Conservation (phyloP, 768 basidiomycete species). For the Phylloporus sp. region DNA sequence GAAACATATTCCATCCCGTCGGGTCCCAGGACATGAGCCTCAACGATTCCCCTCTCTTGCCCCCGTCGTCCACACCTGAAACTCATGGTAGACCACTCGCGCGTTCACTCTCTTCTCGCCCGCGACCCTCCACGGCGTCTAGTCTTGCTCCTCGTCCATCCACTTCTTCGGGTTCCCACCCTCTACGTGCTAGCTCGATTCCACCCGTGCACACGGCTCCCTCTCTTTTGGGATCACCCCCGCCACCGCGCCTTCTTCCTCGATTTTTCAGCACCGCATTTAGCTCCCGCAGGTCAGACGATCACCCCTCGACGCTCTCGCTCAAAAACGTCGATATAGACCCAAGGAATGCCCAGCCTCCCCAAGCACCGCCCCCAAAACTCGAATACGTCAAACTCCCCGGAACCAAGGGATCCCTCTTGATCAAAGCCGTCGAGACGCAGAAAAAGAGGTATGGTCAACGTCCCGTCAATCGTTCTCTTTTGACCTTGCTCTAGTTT, state of each 20-base stretch:
- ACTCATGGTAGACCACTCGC: slow-evolving; percentile 16
- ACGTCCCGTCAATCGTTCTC: neutral
- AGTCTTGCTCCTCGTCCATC: slow-evolving; percentile 28
- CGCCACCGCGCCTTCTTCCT: slow-evolving; percentile 64
- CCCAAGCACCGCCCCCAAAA: slow-evolving; percentile 70
- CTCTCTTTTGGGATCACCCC: slow-evolving; percentile 28
- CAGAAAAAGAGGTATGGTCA: slow-evolving; percentile 70
- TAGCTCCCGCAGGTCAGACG: slow-evolving; percentile 53
- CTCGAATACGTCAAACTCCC: slow-evolving; percentile 91
- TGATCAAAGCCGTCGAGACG: slow-evolving; percentile 87
- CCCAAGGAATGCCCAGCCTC: slow-evolving; percentile 30
- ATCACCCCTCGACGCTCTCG: slow-evolving; percentile 36
- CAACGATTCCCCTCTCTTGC: slow-evolving; percentile 13
- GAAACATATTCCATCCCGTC: slow-evolving; percentile 37
- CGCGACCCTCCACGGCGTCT: slow-evolving; percentile 12
- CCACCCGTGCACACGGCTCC: slow-evolving; percentile 26
- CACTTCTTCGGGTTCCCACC: slow-evolving; percentile 29
- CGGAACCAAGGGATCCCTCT: slow-evolving; percentile 78
- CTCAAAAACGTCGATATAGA: slow-evolving; percentile 41
- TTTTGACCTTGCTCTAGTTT: slow-evolving; percentile 47
- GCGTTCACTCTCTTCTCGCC: slow-evolving; percentile 26
- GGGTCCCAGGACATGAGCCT: slow-evolving; percentile 23
- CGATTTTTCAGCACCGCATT: slow-evolving; percentile 67
- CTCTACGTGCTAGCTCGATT: slow-evolving; percentile 17
- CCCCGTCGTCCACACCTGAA: slow-evolving; percentile 16